phyloP scores from a whole-genome alignment of 2,329 filamentous ascomycete species.

The Aspergillus versicolor region DNA sequence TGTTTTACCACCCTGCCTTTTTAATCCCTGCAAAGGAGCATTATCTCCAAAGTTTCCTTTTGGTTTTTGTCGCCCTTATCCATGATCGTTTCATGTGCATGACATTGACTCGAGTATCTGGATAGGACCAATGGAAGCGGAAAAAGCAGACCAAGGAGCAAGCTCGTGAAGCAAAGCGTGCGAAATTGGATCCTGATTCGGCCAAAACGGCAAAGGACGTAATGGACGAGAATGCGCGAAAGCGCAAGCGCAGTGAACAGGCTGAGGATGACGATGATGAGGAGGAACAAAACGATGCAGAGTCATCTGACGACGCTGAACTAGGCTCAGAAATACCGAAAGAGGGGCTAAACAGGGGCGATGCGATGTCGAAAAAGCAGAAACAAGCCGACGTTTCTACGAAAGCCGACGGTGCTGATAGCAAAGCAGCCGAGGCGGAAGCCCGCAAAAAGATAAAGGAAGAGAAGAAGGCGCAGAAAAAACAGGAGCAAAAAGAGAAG shows the following conservation, averaged over 20 bases:
- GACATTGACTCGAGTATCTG: slow-evolving; percentile 18
- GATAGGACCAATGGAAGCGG: slow-evolving; percentile 85
- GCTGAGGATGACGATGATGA: slow-evolving; percentile 36
- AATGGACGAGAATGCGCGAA: slow-evolving; percentile 78
- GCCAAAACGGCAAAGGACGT: slow-evolving; percentile 90
- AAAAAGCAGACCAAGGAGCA: slow-evolving; percentile 96
- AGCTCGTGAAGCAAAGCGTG: slow-evolving; percentile 75
- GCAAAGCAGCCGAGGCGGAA: slow-evolving; percentile 33
- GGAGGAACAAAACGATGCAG: slow-evolving; percentile 22
- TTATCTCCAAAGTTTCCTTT: slow-evolving; percentile 11
- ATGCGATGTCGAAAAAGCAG: slow-evolving; percentile 53
- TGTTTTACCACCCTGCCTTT: slow-evolving; percentile 39
- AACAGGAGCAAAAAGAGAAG: slow-evolving; percentile 51
- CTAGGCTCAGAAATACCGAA: slow-evolving; percentile 52
- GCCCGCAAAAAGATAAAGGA: slow-evolving; percentile 38
- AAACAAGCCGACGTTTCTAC: slow-evolving; percentile 45
- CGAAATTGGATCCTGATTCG: slow-evolving; percentile 88
- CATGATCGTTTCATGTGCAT: slow-evolving; percentile 5
- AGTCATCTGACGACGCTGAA: slow-evolving; percentile 47
- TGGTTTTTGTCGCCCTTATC: slow-evolving; percentile 13
- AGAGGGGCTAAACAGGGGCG: slow-evolving; percentile 59
- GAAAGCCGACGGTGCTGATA: slow-evolving; percentile 21
- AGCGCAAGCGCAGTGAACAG: slow-evolving; percentile 73
- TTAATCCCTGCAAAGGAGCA: slow-evolving; percentile 12
- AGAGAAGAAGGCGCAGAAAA: slow-evolving; percentile 47